Conservation (phyloP, 306 rosid species). For the Abrus precatorius region DNA sequence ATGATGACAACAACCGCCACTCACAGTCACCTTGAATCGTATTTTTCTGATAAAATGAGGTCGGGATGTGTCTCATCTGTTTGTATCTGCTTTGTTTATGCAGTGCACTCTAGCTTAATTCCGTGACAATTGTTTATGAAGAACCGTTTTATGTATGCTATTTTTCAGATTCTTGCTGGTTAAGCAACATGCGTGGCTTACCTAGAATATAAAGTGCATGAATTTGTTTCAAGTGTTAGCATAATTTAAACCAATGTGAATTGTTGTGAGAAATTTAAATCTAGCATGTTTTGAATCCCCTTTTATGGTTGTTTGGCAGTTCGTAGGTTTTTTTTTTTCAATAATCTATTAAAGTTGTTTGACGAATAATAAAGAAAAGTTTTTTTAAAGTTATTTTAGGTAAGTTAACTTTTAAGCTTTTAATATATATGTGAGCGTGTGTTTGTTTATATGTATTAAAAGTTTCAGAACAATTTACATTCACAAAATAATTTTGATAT, state of each 20-base stretch:
- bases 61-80: background rate
- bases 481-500: no score
- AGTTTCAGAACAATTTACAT: no score
- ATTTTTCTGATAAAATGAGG: constrained; percentile 3
- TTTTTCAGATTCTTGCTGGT: constrained; percentile 7
- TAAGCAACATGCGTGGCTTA: background rate
- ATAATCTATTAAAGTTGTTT: no score
- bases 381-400: no score
- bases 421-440: no score
- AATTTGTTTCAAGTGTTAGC: background rate
- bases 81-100: constrained; percentile 26
- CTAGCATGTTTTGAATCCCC: no score
- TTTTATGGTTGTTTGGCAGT: no score
- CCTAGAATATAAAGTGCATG: background rate
- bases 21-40: constrained; percentile 59
- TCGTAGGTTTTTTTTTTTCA: no score
- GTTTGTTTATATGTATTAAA: no score
- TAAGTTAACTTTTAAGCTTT: no score
- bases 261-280: background rate
- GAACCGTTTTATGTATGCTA: constrained; percentile 32
- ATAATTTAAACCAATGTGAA: background rate
- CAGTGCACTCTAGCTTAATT: constrained; percentile 15
- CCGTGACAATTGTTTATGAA: background rate
- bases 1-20: constrained; percentile 58
- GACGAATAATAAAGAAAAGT: no score